These are phyloP conservation scores for Ophiostoma novo-ulmi DNA, from an alignment of 2,329 filamentous ascomycete species.

Conservation along the genomic window DNA sequence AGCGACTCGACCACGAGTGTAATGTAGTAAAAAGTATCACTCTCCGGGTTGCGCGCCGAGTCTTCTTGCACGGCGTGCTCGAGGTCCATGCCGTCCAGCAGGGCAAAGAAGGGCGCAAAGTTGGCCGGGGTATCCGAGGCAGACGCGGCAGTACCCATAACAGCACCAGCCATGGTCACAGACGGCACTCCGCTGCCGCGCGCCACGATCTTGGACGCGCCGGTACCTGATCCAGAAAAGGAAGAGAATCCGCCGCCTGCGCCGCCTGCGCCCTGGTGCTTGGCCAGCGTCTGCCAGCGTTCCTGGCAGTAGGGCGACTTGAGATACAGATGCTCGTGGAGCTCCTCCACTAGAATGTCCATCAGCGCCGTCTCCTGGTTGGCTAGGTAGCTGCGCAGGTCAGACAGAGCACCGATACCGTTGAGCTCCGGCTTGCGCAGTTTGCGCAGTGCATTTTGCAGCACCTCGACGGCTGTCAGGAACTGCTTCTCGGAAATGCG, in stretches of 20 bases:
- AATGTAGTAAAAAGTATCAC: constrained; percentile 92
- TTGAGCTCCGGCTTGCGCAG: constrained; percentile 85
- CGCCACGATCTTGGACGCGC: background rate
- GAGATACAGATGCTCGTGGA: constrained; percentile 94
- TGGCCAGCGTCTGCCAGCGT: constrained; percentile 80
- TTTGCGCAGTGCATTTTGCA: constrained; percentile 79
- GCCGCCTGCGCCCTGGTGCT: constrained; percentile 48
- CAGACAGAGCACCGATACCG: constrained; percentile 79
- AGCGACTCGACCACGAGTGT: constrained; percentile 80
- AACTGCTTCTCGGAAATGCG: constrained; percentile 96
- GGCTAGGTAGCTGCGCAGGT: constrained; percentile 78
- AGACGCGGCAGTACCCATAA: constrained; percentile 15
- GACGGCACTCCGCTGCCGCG: constrained; percentile 8
- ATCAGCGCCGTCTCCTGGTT: constrained; percentile 90
- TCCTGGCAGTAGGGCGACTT: constrained; percentile 98
- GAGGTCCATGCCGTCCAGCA: constrained; percentile 58
- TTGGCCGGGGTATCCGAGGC: constrained; percentile 42
- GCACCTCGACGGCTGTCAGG: constrained; percentile 81
- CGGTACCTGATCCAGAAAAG: background rate
- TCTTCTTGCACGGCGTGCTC: constrained; percentile 69
- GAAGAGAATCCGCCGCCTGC: background rate
- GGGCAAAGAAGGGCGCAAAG: constrained; percentile 52
- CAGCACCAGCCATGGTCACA: constrained; percentile 3
- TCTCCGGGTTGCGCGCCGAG: constrained; percentile 85
- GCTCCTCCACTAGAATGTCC: constrained; percentile 93